Evolutionary conservation across 2,329 filamentous ascomycete species (phyloP), one percentile per base, ranked within the genome.

Genomic region (Ceratocystis lukuohia): DNA sequence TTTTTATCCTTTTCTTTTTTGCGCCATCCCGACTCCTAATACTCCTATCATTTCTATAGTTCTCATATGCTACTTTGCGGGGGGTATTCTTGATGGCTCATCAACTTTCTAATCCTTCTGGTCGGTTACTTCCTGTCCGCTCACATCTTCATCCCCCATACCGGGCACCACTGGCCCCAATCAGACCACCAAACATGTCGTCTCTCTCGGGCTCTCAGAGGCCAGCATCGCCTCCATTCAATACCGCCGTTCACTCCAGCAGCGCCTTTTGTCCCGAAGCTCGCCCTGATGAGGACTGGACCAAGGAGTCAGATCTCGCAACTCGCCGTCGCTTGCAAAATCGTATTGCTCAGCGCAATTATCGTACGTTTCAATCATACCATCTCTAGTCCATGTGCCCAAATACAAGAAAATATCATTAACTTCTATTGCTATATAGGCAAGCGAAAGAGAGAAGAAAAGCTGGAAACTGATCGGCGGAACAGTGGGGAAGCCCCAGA

Each of bases 231-330:
- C 61, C n/a, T 30, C 28, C 25, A n/a, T 59, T 59, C 7, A 59
- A 33, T 20, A 37, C 65, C 10, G 61, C 61, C 28, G 50, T 66
- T 28, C 53, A 65, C 74, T 95, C 89, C 69, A 96, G 91, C 79
- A 96, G 91, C 78, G 93, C 93, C 71, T 96, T 96, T 80, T 95
- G 90, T 78, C 88, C 88, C 72, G 95, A 91, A 70, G 93, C 92
- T 72, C 95, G 96, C 76, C 89, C 93, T 66, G 92, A 96, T 74
- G 93, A 97, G 79, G 93, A 97, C 79, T 97, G 93, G 93, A 96
- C 93, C 74, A 96, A 96, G 84, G 96, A 97, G 75, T 96, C 93
- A 67, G 93, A 97, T 76, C 86, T 97, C 68, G 93, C 92, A 64
- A 93, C 97, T 79, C 87, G 94, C 74, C 80, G 88, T 69, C 85